Percentiles rank a stretch among this genome's conserved stretches.
Conservation (phyloP, 306 rosid species). For the Phaseolus lunatus region DNA sequence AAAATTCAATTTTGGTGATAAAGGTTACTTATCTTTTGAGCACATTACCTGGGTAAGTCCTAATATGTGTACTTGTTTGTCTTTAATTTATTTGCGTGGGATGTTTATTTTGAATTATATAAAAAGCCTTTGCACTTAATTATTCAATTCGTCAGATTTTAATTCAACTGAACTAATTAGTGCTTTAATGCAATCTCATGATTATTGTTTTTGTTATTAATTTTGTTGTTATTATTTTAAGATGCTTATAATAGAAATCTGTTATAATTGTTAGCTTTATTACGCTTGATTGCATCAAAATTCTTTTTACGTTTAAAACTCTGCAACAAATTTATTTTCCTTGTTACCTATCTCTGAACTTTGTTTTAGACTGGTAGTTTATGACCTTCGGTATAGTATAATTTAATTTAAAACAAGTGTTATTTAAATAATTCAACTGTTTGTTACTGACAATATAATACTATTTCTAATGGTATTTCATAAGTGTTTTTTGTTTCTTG, state of each 20-base stretch:
- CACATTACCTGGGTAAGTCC: slow-evolving; percentile 93
- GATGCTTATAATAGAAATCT: neutral
- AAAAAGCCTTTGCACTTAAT: neutral
- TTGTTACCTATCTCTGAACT: neutral
- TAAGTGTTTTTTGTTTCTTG: slow-evolving; percentile 39
- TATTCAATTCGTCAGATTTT: neutral
- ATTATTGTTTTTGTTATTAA: neutral
- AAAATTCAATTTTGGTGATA: slow-evolving; percentile 85
- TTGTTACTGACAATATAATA: neutral
- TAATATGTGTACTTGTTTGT: slow-evolving; percentile 5
- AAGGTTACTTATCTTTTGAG: slow-evolving; percentile 88
- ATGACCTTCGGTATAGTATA: neutral
- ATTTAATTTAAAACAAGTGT: neutral
- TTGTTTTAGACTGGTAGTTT: neutral
- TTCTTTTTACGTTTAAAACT: neutral
- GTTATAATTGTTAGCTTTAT: neutral
- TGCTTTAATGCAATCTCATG: neutral
- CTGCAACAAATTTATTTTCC: neutral
- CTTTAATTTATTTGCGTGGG: neutral
- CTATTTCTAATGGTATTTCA: slow-evolving; percentile 22
- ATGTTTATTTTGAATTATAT: slow-evolving; percentile 23
- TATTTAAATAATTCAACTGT: slow-evolving; percentile 6
- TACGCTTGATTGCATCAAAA: neutral
- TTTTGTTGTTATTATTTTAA: neutral
- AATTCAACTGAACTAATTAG: neutral